Evolutionary conservation across 345 rosid species (phyloP).

Genomic region (Linum tenue): DNA sequence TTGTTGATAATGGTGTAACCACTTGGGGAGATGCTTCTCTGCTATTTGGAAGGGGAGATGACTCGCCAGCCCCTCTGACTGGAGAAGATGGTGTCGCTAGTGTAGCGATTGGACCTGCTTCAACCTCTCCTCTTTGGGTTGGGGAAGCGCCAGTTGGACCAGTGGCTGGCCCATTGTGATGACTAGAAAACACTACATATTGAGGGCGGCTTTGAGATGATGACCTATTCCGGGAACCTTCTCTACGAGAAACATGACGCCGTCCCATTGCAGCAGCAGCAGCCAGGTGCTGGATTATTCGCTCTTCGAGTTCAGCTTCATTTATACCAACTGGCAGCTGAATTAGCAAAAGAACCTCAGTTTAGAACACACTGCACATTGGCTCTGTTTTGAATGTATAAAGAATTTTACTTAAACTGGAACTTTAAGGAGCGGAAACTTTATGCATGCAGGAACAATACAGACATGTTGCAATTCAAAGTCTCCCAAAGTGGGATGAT

Average conservation of each 20-base stretch:
- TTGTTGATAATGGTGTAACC: constrained; percentile 20
- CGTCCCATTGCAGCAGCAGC: constrained; percentile 39
- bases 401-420: too few species aligned
- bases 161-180: constrained; percentile 37
- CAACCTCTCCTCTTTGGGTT: constrained; percentile 43
- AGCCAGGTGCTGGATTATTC: constrained; percentile 34
- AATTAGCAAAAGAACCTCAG: neutral
- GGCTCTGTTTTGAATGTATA: too few species aligned
- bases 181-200: constrained; percentile 65
- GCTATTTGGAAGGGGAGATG: constrained; percentile 28
- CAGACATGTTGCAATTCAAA: constrained; percentile 28
- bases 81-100: constrained; percentile 40
- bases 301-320: constrained; percentile 25
- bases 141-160: constrained; percentile 51
- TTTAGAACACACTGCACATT: too few species aligned
- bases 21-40: constrained; percentile 39
- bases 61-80: constrained; percentile 18
- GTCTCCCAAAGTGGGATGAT: constrained; percentile 22
- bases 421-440: too few species aligned
- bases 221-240: constrained; percentile 28
- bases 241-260: constrained; percentile 22
- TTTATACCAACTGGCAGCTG: constrained; percentile 23
- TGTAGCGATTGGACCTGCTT: constrained; percentile 28
- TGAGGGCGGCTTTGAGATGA: constrained; percentile 69
- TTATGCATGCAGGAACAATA: neutral